Evolutionary conservation across 2,329 filamentous ascomycete species (phyloP), one percentile per base, ranked within the genome.

Genomic region (Fusarium sp.): DNA sequence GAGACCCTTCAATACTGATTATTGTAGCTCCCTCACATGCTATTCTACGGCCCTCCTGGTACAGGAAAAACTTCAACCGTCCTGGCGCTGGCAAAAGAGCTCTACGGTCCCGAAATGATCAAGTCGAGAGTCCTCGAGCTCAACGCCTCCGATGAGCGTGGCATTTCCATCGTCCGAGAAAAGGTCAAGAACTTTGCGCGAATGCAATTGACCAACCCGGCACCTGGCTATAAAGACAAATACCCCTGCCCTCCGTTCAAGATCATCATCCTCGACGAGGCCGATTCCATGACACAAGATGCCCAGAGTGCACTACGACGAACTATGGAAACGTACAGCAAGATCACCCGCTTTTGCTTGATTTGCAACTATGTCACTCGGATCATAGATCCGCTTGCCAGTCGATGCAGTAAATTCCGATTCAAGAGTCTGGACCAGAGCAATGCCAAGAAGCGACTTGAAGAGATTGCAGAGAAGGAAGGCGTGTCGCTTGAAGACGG

Each of bases 301-400:
- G 96, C 96, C 14, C 96, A 99, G 83, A 93, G 90, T 64, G 96
- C 97, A 7, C 85, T 99, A 60, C 88, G 96, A 70, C 88, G 97
- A 57, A 99, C 96, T 3, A 99, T 99, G 96, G 96, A 99, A 83
- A 97, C 94, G 46, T 98, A 98, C 81, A 93, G 89, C 79, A 94
- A 94, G 76, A 98, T 98, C 81, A 99, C 96, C 4, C 88, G 96
- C 16, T 99, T 99, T 81, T 98, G 96, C 78, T 85, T 99, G 43
- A 95, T 98, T 62, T 99, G 97, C 83, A 99, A 99, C 82, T 99
- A 99, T 76, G 96, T 99, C 46, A 98, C 96, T 6, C 87, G 96
- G 62, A 99, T 99, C 78, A 99, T 99, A 76, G 96, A 99, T 78
- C 97, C 96, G 9, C 83, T 99, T 23, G 96, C 96, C 2, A 94